phyloP scores from a whole-genome alignment of 805 yeast species.

The Metschnikowia arizonensis region DNA sequence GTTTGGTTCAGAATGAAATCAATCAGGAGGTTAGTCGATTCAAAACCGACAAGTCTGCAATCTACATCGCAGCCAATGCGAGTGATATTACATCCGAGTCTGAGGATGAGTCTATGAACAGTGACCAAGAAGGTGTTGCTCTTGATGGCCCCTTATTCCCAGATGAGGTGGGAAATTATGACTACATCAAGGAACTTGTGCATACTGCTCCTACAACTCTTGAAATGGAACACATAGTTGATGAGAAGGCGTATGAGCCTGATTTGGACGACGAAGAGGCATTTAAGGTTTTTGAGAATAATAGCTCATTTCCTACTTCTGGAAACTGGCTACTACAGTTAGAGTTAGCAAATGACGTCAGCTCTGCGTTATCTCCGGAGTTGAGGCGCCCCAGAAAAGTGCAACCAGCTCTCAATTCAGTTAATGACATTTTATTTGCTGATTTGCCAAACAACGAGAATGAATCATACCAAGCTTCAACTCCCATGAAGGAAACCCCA shows the following conservation, averaged over 20 bases:
- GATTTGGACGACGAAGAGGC: slow-evolving; percentile 41
- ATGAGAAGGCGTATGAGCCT: slow-evolving; percentile 71
- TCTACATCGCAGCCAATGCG: slow-evolving; percentile 25
- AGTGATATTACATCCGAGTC: slow-evolving; percentile 33
- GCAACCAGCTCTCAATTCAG: slow-evolving; percentile 29
- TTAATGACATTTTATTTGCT: slow-evolving; percentile 48
- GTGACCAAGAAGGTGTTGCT: slow-evolving; percentile 13
- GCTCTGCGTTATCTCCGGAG: slow-evolving; percentile 37
- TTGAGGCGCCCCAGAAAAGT: slow-evolving; percentile 4
- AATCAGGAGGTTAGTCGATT: slow-evolving; percentile 22
- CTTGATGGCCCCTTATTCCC: slow-evolving; percentile 14
- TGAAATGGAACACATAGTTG: slow-evolving; percentile 39
- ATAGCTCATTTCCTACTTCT: slow-evolving; percentile 47
- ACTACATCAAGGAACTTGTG: slow-evolving; percentile 34
- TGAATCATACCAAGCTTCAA: slow-evolving; percentile 20
- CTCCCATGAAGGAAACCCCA: slow-evolving; percentile 20
- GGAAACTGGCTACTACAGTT: slow-evolving; percentile 65
- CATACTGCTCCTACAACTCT: slow-evolving; percentile 28
- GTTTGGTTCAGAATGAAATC: slow-evolving; percentile 31
- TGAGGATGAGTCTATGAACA: slow-evolving; percentile 17
- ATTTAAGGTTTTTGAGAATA: slow-evolving; percentile 34
- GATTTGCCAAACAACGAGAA: slow-evolving; percentile 33
- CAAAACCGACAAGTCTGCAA: slow-evolving; percentile 21
- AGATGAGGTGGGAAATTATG: slow-evolving; percentile 20
- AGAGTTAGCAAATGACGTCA: slow-evolving; percentile 45